phyloP scores from a whole-genome alignment of 169 alveolate genomes.

The Plasmodium inui region DNA sequence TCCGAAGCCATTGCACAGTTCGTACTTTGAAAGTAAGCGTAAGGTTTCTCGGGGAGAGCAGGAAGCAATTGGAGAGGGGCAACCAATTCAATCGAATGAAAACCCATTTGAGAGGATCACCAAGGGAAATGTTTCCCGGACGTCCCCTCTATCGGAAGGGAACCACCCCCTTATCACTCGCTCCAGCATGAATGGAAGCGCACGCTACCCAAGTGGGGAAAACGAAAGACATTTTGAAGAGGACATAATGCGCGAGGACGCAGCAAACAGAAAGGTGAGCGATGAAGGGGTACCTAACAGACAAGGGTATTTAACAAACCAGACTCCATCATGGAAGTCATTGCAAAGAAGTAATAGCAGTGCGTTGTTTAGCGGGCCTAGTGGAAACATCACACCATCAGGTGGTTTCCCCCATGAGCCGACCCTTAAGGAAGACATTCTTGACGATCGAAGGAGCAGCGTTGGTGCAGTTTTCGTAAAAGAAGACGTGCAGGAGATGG shows the following conservation, averaged over 20 bases:
- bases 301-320: not conserved
- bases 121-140: not conserved
- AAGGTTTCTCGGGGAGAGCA: not conserved
- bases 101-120: not conserved
- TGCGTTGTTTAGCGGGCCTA: not conserved
- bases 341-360: not conserved
- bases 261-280: not conserved
- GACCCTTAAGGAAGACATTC: not conserved
- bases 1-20: constrained; percentile 29
- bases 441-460: not conserved
- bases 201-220: not conserved
- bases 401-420: not conserved
- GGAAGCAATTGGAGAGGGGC: not conserved
- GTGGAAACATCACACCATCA: not conserved
- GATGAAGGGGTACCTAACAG: not conserved
- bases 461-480: not conserved
- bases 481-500: not conserved
- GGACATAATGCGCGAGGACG: not conserved
- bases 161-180: not conserved
- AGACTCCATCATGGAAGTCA: not conserved
- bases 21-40: not conserved
- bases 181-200: not conserved
- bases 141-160: constrained; percentile 14
- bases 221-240: constrained; percentile 8
- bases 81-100: not conserved